Evolutionary conservation across 768 basidiomycete species (phyloP), one percentile per base, ranked within the genome.

Genomic region (Psilocybe cubensis): DNA sequence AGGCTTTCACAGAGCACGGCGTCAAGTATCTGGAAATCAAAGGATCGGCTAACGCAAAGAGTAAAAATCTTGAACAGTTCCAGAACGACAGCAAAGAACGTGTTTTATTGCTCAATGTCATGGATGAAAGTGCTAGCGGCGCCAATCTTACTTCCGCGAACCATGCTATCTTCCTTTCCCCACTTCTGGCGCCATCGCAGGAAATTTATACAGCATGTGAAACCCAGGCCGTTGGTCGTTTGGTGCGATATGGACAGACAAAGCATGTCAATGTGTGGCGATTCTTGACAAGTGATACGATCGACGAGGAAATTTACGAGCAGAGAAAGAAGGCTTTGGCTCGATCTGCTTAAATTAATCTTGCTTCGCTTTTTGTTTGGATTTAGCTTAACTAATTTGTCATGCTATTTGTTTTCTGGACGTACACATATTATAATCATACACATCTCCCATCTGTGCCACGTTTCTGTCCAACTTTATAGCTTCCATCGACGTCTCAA

Each of bases 71-170:
- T 42, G 89, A 92, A 63, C 83, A 80, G 64, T 98, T 96, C 82
- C 96, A 98, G 72, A 86, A 89, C 54, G 78, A 85, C 42, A 85
- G 88, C 66, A 76, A 82, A 56, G 91, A 91, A 63, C 84, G 88
- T 28, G 94, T 95, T 14, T 78, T 98, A 44, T 79, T 98, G 52
- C 76, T 98, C 59, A 94, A 94, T 64, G 91, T 96, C 60, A 94
- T 92, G 85, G 94, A 96, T 72, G 94, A 96, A 73, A 94, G 92
- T 59, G 92, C 93, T n/a, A 92, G 91, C 57, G 93, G 93, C 42
- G 91, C 91, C 62, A 98, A 98, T 70, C 74, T 98, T 68, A 97
- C 95, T 3, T 86, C 84, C 31, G 96, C 96, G 18, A 98, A 95
- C 72, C 94, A 96, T 68, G 95, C 94, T 33, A 89, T 97, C 69